phyloP scores from a whole-genome alignment of 768 basidiomycete species.

The Rhizopogon salebrosus region DNA sequence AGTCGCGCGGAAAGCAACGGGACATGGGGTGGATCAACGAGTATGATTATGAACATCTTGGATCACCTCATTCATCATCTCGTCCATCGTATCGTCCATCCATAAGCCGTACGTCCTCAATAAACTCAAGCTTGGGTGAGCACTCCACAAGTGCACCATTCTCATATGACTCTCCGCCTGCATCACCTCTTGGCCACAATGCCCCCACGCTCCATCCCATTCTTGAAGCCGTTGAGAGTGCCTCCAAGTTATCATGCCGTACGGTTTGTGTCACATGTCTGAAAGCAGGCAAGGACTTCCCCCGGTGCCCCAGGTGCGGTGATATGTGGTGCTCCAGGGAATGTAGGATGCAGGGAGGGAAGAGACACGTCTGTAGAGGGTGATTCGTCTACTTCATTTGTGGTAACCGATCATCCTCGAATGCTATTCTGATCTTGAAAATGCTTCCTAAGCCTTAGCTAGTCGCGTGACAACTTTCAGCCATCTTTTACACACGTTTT shows the following conservation, averaged over 20 bases:
- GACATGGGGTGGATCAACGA: conserved; percentile 1
- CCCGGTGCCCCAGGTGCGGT: conserved; percentile 55
- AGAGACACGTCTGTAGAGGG: conserved; percentile 42
- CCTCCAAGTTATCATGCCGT: conserved; percentile 44
- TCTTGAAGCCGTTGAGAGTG: conserved; percentile 44
- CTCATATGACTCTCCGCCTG: conserved; percentile 5
- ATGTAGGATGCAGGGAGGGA: conserved; percentile 50
- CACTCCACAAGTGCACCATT: conserved; percentile 9
- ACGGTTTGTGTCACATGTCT: conserved; percentile 47
- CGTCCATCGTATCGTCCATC: conserved; percentile 26
- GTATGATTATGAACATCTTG: conserved; percentile 21
- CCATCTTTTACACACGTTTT: background rate
- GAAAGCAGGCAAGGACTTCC: conserved; percentile 50
- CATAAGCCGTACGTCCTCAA: conserved; percentile 39
- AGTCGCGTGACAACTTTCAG: background rate
- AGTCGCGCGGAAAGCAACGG: conserved; percentile 3
- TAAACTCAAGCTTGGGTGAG: conserved; percentile 10
- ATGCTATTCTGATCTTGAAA: background rate
- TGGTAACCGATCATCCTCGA: background rate
- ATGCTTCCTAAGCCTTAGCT: background rate
- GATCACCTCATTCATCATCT: conserved; percentile 21
- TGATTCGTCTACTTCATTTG: background rate
- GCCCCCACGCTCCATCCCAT: conserved; percentile 33
- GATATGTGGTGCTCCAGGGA: conserved; percentile 62
- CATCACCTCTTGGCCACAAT: conserved; percentile 17